A percentile compares a stretch with the other conserved stretches of the same genome.
Conservation (phyloP, 2,329 filamentous ascomycete genomes). For the Onygenales sp. region DNA sequence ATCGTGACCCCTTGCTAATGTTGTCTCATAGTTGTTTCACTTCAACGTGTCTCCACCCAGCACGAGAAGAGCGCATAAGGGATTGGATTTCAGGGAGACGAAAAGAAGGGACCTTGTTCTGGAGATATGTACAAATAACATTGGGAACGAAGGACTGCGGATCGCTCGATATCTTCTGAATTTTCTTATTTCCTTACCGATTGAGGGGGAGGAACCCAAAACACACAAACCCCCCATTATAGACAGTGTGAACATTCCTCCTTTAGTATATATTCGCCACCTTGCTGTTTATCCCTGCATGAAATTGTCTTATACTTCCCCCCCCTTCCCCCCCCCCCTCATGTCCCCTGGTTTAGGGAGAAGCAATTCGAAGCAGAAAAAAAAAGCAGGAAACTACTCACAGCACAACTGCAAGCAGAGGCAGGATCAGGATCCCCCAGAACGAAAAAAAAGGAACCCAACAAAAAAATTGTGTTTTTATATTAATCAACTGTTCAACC, state of each 20-base stretch:
- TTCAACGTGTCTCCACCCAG: constrained; percentile 83
- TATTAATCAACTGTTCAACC: neutral
- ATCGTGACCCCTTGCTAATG: constrained; percentile 37
- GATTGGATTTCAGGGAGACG: neutral
- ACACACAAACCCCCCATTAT: neutral
- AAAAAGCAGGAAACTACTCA: neutral
- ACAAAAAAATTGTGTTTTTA: neutral
- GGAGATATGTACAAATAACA: neutral
- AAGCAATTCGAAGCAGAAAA: neutral
- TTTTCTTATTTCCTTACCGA: neutral
- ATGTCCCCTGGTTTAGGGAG: neutral
- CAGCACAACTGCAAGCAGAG: neutral
- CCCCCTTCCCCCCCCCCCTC: neutral
- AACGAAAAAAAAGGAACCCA: neutral
- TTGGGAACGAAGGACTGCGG: neutral
- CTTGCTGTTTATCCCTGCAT: neutral
- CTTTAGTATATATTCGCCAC: neutral
- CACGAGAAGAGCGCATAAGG: constrained; percentile 75
- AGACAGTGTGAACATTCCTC: neutral
- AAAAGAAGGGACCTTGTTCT: neutral
- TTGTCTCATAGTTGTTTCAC: constrained; percentile 59
- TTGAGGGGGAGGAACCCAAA: neutral
- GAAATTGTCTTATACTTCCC: neutral
- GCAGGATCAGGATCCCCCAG: neutral
- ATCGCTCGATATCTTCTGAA: neutral